These are phyloP conservation scores for Cordyceps fumosorosea DNA, from an alignment of 2,329 filamentous ascomycete species.

Conservation along the genomic window DNA sequence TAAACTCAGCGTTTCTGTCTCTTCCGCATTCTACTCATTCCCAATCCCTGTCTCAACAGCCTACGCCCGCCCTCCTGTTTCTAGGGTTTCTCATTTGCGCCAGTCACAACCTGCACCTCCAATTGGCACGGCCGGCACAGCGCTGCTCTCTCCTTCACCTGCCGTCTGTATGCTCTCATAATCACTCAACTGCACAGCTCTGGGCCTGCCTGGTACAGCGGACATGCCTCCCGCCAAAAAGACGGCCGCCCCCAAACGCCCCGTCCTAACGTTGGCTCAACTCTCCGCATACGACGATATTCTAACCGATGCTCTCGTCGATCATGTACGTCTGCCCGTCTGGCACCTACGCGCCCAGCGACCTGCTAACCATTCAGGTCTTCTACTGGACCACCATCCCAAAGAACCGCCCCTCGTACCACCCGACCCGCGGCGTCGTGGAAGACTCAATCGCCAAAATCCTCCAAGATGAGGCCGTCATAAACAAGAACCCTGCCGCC, in stretches of 20 bases:
- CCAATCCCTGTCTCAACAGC: neutral
- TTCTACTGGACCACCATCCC: slow-evolving; percentile 96
- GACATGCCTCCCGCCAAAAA: slow-evolving; percentile 31
- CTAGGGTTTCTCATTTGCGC: neutral
- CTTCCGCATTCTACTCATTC: neutral
- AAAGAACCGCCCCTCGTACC: slow-evolving; percentile 86
- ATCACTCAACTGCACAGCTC: no score
- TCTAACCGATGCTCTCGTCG: slow-evolving; percentile 87
- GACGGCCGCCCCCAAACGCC: slow-evolving; percentile 45
- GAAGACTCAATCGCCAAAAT: slow-evolving; percentile 56
- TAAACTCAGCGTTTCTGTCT: neutral
- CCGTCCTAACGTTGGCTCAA: slow-evolving; percentile 77
- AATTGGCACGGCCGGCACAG: neutral
- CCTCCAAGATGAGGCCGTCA: slow-evolving; percentile 59
- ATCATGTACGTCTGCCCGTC: slow-evolving; percentile 62
- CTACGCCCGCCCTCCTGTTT: neutral
- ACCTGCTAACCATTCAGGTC: slow-evolving; percentile 39
- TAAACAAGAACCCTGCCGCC: slow-evolving; percentile 62
- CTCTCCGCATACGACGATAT: slow-evolving; percentile 93
- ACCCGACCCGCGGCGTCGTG: slow-evolving; percentile 71
- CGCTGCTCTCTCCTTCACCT: neutral
- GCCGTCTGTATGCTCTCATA: no score
- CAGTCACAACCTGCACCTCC: neutral
- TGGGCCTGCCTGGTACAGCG: neutral
- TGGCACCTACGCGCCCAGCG: neutral